phyloP scores from a whole-genome alignment of 306 rosid species.

The Corylus americana region DNA sequence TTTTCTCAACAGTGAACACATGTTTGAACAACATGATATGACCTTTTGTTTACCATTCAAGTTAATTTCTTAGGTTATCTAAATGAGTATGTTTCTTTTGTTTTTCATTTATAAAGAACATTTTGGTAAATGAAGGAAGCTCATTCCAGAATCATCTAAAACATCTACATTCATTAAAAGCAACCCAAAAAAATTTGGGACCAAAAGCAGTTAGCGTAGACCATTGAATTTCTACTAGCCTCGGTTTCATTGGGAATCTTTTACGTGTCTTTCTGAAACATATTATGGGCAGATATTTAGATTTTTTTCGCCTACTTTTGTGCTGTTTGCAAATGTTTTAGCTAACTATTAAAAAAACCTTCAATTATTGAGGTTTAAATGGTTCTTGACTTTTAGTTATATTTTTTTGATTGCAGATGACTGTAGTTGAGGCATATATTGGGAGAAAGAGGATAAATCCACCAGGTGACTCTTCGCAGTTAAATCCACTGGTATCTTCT shows the following conservation, averaged over 20 bases:
- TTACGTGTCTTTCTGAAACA: not conserved
- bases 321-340: conserved; percentile 20
- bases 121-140: not conserved
- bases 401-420: conserved; percentile 55
- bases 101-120: no score
- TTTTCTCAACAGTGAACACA: no score
- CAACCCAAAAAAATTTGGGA: not conserved
- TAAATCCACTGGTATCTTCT: conserved; percentile 45
- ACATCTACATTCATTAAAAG: not conserved
- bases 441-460: conserved; percentile 59
- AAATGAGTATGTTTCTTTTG: not conserved
- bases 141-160: not conserved
- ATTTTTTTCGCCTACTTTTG: not conserved
- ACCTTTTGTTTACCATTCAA: not conserved
- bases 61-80: not conserved
- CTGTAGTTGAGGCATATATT: conserved; percentile 78
- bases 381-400: not conserved
- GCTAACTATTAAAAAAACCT: conserved; percentile 10
- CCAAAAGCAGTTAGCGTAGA: not conserved
- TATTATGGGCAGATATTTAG: not conserved
- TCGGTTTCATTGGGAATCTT: no score
- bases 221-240: not conserved
- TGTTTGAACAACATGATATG: no score
- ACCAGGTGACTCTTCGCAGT: conserved; percentile 52
- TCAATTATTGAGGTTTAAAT: conserved; percentile 18